Evolutionary conservation across 768 basidiomycete genomes (phyloP).

Genomic region (Candolleomyces eurysporus): DNA sequence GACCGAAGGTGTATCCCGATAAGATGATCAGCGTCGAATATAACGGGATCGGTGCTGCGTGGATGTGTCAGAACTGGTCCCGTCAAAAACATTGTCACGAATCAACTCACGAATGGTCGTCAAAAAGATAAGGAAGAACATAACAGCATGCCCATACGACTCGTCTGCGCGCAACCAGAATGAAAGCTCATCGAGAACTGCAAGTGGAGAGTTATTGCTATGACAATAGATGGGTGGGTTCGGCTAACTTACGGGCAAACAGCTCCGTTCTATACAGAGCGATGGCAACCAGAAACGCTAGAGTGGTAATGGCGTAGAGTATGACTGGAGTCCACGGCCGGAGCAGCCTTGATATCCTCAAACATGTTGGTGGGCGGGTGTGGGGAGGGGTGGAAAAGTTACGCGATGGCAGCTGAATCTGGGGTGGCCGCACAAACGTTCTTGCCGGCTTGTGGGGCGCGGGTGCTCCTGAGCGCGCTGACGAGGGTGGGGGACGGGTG

Average conservation of each 20-base stretch:
- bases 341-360: slow-evolving; percentile 57
- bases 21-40: slow-evolving; percentile 93
- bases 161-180: slow-evolving; percentile 73
- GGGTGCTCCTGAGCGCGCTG: not conserved
- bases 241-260: slow-evolving; percentile 63
- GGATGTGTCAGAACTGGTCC: slow-evolving; percentile 4
- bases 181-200: slow-evolving; percentile 82
- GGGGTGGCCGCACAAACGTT: not conserved
- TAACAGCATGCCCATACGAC: slow-evolving; percentile 70
- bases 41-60: slow-evolving; percentile 79
- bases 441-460: not conserved
- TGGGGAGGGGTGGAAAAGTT: slow-evolving; percentile 6
- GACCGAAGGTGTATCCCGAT: slow-evolving; percentile 88
- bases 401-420: not conserved
- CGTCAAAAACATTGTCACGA: not conserved
- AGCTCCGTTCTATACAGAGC: slow-evolving; percentile 81
- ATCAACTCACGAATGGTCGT: slow-evolving; percentile 79
- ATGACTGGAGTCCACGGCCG: slow-evolving; percentile 78
- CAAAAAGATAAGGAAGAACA: slow-evolving; percentile 81
- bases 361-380: slow-evolving; percentile 35
- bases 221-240: not conserved
- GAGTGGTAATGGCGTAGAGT: slow-evolving; percentile 71
- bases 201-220: slow-evolving; percentile 5
- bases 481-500: not conserved
- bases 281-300: slow-evolving; percentile 78